phyloP scores from a whole-genome alignment of 176 grass and related monocot species.

The Guadua angustifolia region DNA sequence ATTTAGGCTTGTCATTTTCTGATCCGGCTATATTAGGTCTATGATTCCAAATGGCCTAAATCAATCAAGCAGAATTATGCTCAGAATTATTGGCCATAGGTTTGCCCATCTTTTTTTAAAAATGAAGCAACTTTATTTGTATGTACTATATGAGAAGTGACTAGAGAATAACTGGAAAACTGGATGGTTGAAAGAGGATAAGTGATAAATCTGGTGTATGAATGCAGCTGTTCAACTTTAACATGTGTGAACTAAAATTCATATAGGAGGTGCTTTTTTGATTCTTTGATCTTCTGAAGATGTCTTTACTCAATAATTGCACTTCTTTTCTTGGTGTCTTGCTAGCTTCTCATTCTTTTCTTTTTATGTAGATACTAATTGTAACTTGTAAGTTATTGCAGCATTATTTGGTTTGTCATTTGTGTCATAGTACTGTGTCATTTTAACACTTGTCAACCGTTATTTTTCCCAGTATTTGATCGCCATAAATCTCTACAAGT shows the following conservation, averaged over 20 bases:
- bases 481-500: too few relatives aligned
- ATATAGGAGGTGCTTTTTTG: background rate
- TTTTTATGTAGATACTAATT: too few relatives aligned
- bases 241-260: background rate
- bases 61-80: background rate
- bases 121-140: background rate
- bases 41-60: background rate
- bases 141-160: background rate
- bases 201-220: background rate
- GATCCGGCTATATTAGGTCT: background rate
- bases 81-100: background rate
- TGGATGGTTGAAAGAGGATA: background rate
- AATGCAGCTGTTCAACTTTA: background rate
- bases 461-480: background rate
- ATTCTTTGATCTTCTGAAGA: constrained; percentile 12
- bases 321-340: background rate
- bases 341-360: too few relatives aligned
- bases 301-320: background rate
- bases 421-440: too few relatives aligned
- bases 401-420: too few relatives aligned
- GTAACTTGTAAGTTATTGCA: too few relatives aligned
- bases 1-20: background rate
- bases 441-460: background rate
- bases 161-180: background rate
- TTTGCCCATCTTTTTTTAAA: background rate